Evolutionary conservation across 2,329 filamentous ascomycete species (phyloP), one percentile per base, ranked within the genome.

Genomic region (Hymenoscyphus infarciens): DNA sequence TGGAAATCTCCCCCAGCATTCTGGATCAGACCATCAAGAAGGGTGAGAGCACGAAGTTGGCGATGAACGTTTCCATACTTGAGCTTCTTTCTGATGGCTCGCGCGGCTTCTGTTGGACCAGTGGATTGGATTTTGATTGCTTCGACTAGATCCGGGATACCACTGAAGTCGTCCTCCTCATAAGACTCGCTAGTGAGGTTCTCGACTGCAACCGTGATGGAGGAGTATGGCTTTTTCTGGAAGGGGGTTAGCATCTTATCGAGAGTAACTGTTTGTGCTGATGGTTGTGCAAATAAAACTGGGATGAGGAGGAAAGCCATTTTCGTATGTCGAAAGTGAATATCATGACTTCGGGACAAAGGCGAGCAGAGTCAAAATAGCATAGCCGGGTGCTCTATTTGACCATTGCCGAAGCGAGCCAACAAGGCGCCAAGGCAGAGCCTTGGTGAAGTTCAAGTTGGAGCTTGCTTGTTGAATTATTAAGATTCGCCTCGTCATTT

Each of bases 31-130:
- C 91, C 93, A 74, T 99, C 95, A 1, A 99, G 84, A 57, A 99
- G 88, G 11, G 90, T 89, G 25, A 99, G 83, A 39, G 95, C 90
- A 64, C 95, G 87, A 38, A 98, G 82, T 76, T 99, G 95, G 57
- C 92, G 89, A 76, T 98, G 94, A n/a, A 91, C 83, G 72, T 87
- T 96, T 70, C 95, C 95, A 77, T 99, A 98, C 80, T 99, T 99
- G 83, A 99, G 85, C 81, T 98, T 98, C 84, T 99, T 99, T 64
- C 95, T 87, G 70, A 99, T 85, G 56, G 95, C 93, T 73, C 95
- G 87, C 60, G 94, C 92, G 63, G 93, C 93, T 80, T 99, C 95
- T 13, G 86, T 84, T 1, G 95, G 92, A 0, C 95, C 95, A 6
- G 90, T 90, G 29, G 84, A 83, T 77, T 99, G 25, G 63, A 99